Base-by-base conservation (phyloP, 2,329 filamentous ascomycete genomes). In the Aureobasidium sp. region DNA sequence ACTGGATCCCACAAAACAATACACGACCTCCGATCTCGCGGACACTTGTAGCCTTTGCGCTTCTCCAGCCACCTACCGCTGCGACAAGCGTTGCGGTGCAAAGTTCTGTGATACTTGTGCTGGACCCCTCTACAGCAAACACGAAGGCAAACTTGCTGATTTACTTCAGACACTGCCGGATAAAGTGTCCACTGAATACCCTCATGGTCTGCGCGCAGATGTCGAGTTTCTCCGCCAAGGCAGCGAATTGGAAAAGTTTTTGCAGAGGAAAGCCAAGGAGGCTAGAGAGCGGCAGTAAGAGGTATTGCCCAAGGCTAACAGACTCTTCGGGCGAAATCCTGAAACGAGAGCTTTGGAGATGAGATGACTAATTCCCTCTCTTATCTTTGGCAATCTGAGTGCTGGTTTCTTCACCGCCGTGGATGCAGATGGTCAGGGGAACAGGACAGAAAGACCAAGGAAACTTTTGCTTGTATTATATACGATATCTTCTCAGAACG, bases 21-120 rank as follows among this genome's bases (percentile, higher is more conserved):
- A 11, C 9, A 39, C 17, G 14, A 15, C 37, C 15, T 5, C 37
- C 1, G 37, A 39, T 39, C 37, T 20, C 79, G 75, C 9, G 8
- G 31, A 34, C 11, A 34, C 9, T 73, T 80, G 78, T 64, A 69
- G 69, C 4, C 52, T 81, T 1, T 80, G 78, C 57, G 71, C 72
- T 2, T 68, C 68, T 12, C 71, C 75, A 1, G 78, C 76, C 0
- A 70, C 70, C 2, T 74, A 72, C 41, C 66, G 67, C 22, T 80
- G 77, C 63, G 36, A 15, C 5, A 45, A 34, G 3, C 67, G 70
- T 3, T 76, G 74, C 64, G 72, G 73, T 4, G 53, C 75, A 3
- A 57, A 61, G 49, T 65, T 75, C 14, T 75, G 74, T 62, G 65
- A 67, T 53, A 49, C 47, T 0, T 75, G 73, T 58, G 68, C 65